Conservation (phyloP, 129 eudicot species). For the Scalesia atractyloides region DNA sequence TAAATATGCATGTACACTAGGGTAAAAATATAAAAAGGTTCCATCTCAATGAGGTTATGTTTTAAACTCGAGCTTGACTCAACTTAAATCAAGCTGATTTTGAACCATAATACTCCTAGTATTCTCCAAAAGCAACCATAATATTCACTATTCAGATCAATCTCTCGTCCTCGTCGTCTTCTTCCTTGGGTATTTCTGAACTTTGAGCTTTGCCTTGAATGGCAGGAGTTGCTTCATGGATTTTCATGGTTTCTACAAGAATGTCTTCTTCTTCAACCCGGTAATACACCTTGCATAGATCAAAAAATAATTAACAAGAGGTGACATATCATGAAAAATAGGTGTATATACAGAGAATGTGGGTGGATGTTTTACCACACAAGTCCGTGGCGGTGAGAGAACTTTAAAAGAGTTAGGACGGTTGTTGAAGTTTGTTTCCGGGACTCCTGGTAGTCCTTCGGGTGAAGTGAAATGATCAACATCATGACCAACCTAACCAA, state of each 20-base stretch:
- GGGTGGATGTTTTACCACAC: slow-evolving; percentile 62
- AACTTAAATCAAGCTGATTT: not conserved
- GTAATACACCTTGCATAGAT: slow-evolving; percentile 61
- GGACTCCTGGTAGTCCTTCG: slow-evolving; percentile 94
- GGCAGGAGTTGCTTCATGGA: slow-evolving; percentile 29
- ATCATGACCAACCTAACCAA: slow-evolving; percentile 84
- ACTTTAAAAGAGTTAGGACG: slow-evolving; percentile 97
- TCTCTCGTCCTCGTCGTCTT: slow-evolving; percentile 15
- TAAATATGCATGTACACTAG: too few species aligned
- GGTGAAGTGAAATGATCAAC: slow-evolving; percentile 86
- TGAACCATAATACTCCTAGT: not conserved
- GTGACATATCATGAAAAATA: not conserved
- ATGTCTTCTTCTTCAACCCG: slow-evolving; percentile 71
- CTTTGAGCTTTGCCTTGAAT: slow-evolving; percentile 22
- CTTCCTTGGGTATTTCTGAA: slow-evolving; percentile 20
- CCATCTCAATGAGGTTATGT: too few species aligned
- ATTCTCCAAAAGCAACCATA: slow-evolving; percentile 10
- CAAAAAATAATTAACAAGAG: not conserved
- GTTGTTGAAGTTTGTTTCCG: slow-evolving; percentile 91
- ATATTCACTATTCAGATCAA: slow-evolving; percentile 3
- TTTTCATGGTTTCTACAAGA: slow-evolving; percentile 23
- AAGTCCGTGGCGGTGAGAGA: slow-evolving; percentile 90
- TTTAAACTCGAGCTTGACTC: not conserved
- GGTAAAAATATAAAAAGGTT: too few species aligned
- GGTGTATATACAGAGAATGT: not conserved